Conservation (phyloP, 1,284 basidiomycete genomes). For the Sanguinoderma infundibulare region DNA sequence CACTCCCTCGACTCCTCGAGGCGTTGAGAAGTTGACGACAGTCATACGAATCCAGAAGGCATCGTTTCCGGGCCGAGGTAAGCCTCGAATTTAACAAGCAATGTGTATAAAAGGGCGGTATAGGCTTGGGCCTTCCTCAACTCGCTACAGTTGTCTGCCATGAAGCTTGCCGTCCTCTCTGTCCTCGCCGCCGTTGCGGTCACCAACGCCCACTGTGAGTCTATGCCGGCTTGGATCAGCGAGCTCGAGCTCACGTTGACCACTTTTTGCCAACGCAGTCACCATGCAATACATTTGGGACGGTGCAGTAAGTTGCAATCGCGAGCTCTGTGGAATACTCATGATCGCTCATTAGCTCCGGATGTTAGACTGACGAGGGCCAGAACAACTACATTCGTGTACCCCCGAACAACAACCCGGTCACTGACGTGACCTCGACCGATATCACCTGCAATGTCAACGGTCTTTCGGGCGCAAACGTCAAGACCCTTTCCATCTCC, state of each 20-base stretch:
- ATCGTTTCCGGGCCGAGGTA: neutral
- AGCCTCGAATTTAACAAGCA: neutral
- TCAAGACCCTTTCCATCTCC: slow-evolving; percentile 44
- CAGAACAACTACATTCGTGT: slow-evolving; percentile 48
- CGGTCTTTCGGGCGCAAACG: slow-evolving; percentile 45
- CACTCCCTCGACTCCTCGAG: slow-evolving; percentile 9
- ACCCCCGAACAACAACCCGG: slow-evolving; percentile 58
- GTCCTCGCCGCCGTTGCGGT: slow-evolving; percentile 39
- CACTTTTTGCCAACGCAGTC: slow-evolving; percentile 40
- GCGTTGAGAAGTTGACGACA: neutral
- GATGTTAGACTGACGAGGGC: slow-evolving; percentile 45
- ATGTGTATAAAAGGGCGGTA: slow-evolving; percentile 15
- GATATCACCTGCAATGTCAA: slow-evolving; percentile 56
- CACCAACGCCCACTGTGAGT: slow-evolving; percentile 49
- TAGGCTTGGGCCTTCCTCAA: slow-evolving; percentile 2
- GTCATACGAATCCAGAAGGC: slow-evolving; percentile 7
- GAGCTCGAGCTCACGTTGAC: too few relatives aligned
- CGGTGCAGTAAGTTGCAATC: slow-evolving; percentile 36
- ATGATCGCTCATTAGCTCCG: neutral
- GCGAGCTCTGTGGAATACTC: too few relatives aligned
- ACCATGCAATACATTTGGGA: slow-evolving; percentile 57
- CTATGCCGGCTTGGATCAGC: neutral
- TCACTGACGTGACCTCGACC: slow-evolving; percentile 53
- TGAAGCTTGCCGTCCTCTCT: slow-evolving; percentile 37
- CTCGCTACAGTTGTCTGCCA: slow-evolving; percentile 13